A percentile compares a stretch with the other conserved stretches of the same genome.
These are phyloP conservation scores for Chlamydomonas schloesseri DNA, from an alignment of 139 green algal genomes.

Conservation along the genomic window DNA sequence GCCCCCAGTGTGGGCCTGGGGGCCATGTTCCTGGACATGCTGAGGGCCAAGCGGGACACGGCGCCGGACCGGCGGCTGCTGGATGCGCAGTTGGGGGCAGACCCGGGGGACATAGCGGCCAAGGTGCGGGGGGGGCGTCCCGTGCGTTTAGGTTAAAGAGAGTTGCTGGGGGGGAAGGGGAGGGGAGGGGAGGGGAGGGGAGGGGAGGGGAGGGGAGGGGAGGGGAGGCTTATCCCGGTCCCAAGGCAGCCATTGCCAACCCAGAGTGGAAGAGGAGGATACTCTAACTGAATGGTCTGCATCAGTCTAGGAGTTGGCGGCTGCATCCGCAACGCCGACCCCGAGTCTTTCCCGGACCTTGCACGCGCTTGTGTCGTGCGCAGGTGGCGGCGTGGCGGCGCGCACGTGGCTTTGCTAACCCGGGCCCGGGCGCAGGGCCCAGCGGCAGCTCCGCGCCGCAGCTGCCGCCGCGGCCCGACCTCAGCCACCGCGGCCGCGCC, in stretches of 20 bases:
- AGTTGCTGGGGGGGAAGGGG: background rate
- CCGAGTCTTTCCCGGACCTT: too few species aligned
- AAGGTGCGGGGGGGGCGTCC: background rate
- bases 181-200: too few species aligned
- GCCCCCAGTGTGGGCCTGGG: background rate
- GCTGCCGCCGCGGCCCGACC: conserved; percentile 3
- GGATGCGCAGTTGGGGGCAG: background rate
- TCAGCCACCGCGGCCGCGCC: background rate
- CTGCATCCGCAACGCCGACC: too few species aligned
- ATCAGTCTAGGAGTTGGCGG: too few species aligned
- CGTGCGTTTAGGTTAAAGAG: too few species aligned
- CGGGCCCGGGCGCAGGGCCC: background rate
- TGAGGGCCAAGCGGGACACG: conserved; percentile 36
- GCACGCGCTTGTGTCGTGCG: background rate
- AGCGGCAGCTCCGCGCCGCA: background rate
- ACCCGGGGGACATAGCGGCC: conserved; percentile 7
- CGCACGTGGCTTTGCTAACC: conserved; percentile 5
- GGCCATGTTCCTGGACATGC: conserved; percentile 35
- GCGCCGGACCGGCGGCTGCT: conserved; percentile 17
- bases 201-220: too few species aligned
- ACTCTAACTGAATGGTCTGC: too few species aligned
- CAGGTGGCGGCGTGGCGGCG: conserved; percentile 34
- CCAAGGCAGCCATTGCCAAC: too few species aligned
- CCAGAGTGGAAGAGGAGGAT: too few species aligned
- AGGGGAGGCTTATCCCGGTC: too few species aligned